Percentiles rank a stretch among this genome's conserved stretches.
These are phyloP conservation scores for Plasmodium vinckei DNA, from an alignment of 169 alveolate species.

Conservation along the genomic window DNA sequence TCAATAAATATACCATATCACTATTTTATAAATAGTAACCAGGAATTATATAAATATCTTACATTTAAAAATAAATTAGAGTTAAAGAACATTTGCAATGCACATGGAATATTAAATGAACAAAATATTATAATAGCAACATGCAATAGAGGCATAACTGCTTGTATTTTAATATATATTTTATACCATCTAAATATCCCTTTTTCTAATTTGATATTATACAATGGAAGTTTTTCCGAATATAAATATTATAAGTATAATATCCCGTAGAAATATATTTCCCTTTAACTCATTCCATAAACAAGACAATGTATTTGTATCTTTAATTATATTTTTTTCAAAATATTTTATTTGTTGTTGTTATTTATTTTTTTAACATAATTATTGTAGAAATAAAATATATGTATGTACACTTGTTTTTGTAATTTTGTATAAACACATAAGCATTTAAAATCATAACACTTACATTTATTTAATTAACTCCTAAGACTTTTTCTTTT, in stretches of 20 bases:
- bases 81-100: slow-evolving; percentile 21
- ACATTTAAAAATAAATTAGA: slow-evolving; percentile 53
- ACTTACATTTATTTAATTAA: not conserved
- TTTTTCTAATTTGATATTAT: slow-evolving; percentile 25
- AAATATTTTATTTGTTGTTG: not conserved
- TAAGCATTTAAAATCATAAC: too few relatives aligned
- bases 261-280: not conserved
- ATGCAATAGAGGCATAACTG: slow-evolving; percentile 44
- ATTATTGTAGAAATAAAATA: not conserved
- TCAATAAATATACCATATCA: slow-evolving; percentile 56
- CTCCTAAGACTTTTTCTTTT: not conserved
- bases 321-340: slow-evolving; percentile 2
- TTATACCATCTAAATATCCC: slow-evolving; percentile 30
- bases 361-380: too few relatives aligned
- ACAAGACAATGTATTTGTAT: not conserved
- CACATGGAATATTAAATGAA: slow-evolving; percentile 41
- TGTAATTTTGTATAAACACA: not conserved
- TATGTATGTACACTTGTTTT: not conserved
- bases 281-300: not conserved
- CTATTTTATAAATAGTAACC: slow-evolving; percentile 25
- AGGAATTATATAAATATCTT: slow-evolving; percentile 38
- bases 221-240: slow-evolving; percentile 52
- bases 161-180: slow-evolving; percentile 51
- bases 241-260: slow-evolving; percentile 11
- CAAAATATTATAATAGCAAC: slow-evolving; percentile 24